Conservation (phyloP, 2,329 filamentous ascomycete species). For the Beauveria bassiana region DNA sequence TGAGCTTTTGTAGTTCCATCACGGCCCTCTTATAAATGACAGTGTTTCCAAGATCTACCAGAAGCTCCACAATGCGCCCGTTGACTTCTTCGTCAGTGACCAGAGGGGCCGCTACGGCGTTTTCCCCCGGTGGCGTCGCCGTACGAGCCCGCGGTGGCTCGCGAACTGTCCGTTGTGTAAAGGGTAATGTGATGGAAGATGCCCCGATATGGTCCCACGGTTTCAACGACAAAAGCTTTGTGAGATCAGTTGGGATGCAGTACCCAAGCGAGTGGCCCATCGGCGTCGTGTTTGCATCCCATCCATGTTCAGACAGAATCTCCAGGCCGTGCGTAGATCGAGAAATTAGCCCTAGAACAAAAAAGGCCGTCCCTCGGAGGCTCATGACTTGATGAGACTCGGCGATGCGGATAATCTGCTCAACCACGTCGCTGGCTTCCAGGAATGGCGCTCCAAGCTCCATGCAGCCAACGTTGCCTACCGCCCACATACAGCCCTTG, state of each 20-base stretch:
- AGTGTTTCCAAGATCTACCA: conserved; percentile 86
- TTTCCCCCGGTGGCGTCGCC: conserved; percentile 35
- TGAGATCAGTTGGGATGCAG: conserved; percentile 74
- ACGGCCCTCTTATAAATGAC: conserved; percentile 85
- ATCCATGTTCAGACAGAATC: conserved; percentile 81
- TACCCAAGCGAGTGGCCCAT: conserved; percentile 79
- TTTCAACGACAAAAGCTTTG: conserved; percentile 66
- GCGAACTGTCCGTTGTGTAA: conserved; percentile 45
- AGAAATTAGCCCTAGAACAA: conserved; percentile 87
- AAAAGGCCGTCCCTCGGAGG: conserved; percentile 90
- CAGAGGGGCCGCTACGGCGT: conserved; percentile 32
- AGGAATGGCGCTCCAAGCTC: conserved; percentile 92
- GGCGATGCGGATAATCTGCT: conserved; percentile 80
- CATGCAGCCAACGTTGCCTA: conserved; percentile 97
- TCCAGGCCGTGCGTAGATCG: conserved; percentile 86
- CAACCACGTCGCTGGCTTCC: conserved; percentile 81
- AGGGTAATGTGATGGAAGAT: conserved; percentile 38
- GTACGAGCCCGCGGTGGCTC: conserved; percentile 35
- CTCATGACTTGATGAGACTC: conserved; percentile 85
- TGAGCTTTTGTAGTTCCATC: conserved; percentile 72
- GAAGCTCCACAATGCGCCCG: conserved; percentile 74
- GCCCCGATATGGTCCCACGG: conserved; percentile 49
- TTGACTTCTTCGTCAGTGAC: conserved; percentile 57
- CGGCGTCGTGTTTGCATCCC: conserved; percentile 83
- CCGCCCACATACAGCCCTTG: conserved; percentile 94